A percentile compares a stretch with the other conserved stretches of the same genome.
Conservation (phyloP, 2,329 filamentous ascomycete genomes). For the Cladosporium austrohemisphaericum region DNA sequence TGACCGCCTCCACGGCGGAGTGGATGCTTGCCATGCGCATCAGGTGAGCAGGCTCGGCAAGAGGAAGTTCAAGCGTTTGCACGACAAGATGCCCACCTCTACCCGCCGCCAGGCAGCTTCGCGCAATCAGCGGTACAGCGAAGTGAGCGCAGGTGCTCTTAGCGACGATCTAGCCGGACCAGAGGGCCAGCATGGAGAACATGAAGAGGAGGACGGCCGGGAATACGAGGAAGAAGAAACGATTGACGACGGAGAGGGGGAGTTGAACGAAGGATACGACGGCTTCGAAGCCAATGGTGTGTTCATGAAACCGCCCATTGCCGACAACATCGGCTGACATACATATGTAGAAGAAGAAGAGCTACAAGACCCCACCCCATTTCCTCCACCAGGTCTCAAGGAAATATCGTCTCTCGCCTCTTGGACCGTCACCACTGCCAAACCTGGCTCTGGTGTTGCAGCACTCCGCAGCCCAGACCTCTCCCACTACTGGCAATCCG, state of each 20-base stretch:
- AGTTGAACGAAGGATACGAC: slow-evolving; percentile 26
- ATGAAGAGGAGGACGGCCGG: slow-evolving; percentile 27
- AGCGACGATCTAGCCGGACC: slow-evolving; percentile 19
- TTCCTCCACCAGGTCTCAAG: slow-evolving; percentile 55
- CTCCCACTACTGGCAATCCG: slow-evolving; percentile 77
- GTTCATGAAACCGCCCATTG: background rate
- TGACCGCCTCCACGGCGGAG: too few species aligned
- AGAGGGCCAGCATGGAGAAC: slow-evolving; percentile 19
- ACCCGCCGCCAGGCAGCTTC: slow-evolving; percentile 17
- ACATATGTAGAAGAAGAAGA: slow-evolving; percentile 18
- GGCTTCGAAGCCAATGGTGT: slow-evolving; percentile 7
- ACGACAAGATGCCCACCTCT: slow-evolving; percentile 18
- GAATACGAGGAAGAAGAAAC: slow-evolving; percentile 32
- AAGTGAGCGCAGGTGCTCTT: slow-evolving; percentile 11
- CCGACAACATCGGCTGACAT: background rate
- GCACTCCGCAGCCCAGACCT: slow-evolving; percentile 72
- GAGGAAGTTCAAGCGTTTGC: too few species aligned
- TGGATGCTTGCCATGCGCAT: background rate
- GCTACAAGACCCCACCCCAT: slow-evolving; percentile 1
- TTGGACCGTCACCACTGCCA: slow-evolving; percentile 78
- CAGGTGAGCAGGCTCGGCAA: background rate
- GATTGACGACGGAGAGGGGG: slow-evolving; percentile 62
- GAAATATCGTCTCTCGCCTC: slow-evolving; percentile 81
- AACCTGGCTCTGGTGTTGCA: slow-evolving; percentile 73
- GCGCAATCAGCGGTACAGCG: slow-evolving; percentile 15